phyloP scores from a whole-genome alignment of 495 filamentous ascomycete species.

The Neurospora intermedia region DNA sequence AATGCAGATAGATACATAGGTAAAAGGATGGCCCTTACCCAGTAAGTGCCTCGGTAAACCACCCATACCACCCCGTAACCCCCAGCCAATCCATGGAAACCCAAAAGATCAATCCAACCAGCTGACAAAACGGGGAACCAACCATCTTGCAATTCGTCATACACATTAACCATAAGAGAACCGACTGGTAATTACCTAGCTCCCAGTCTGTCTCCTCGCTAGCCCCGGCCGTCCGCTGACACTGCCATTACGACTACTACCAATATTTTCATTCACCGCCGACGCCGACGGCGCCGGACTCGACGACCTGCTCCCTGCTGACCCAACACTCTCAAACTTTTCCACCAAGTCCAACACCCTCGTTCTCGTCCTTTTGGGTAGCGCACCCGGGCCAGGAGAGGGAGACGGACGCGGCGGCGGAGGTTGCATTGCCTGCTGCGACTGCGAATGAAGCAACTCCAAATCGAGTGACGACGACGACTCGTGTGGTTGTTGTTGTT shows the following conservation, averaged over 20 bases:
- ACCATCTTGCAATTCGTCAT: not conserved
- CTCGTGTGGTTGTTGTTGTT: not conserved
- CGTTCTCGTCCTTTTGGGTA: slow-evolving; percentile 17
- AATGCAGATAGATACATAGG: not conserved
- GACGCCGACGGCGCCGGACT: slow-evolving; percentile 15
- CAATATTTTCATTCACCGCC: not conserved
- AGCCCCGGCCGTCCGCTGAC: not conserved
- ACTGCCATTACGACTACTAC: not conserved
- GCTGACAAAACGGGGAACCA: not conserved
- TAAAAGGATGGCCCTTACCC: not conserved
- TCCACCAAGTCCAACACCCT: slow-evolving; percentile 39
- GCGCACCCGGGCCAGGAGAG: not conserved
- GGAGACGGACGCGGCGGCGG: not conserved
- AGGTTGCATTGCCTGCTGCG: not conserved
- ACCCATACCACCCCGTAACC: not conserved
- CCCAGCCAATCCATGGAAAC: not conserved
- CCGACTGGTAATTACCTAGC: not conserved
- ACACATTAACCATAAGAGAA: not conserved
- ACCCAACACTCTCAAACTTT: slow-evolving; percentile 25
- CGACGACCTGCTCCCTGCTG: slow-evolving; percentile 20
- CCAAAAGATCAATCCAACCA: not conserved
- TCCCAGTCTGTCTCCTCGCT: not conserved
- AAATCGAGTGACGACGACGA: not conserved
- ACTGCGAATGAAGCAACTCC: not conserved
- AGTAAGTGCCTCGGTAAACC: not conserved